Base-by-base conservation (phyloP, 1,284 basidiomycete species). In the Moesziomyces parantarcticus region DNA sequence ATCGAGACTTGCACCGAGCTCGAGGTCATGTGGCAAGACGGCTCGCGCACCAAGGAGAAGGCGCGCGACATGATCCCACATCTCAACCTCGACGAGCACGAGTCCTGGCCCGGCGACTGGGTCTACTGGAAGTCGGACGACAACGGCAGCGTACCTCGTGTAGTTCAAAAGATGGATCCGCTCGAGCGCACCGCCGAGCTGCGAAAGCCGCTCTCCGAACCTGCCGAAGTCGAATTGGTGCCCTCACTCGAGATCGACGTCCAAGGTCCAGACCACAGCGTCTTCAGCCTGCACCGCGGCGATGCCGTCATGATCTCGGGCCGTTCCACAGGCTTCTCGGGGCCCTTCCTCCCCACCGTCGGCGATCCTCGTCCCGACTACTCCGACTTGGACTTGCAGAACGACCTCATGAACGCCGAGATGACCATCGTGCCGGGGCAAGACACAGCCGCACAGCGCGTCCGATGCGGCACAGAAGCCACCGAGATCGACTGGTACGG, bases 11-110 rank as follows among this genome's bases (percentile, higher is more conserved):
- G 88, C 56, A 92, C 92, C 11, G 87, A 84, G 13, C 86, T 92
- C 29, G 87, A 88, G n/a, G 86, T 97, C 29, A 83, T 94, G 18
- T 97, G 94, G 94, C 94, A 97, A 85, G 90, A 94, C 81, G 93
- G 93, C 20, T 86, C 86, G 9, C 86, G 84, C 58, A 85, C 84
- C 8, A 89, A 91, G 77, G 88, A 87, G 5, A 87, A 85, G 49
- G 88, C 92, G 4, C 88, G 86, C 21, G 87, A 89, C 16, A 86
- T 95, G 36, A 89, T 95, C 39, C 93, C 92, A 0, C 92, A 95
- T 80, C 80, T 91, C 48, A 82, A 84, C 34, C 74, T 86, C 22
- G 86, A 87, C 56, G 86, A 86, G 50, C 66, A 76, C 56, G 73
- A 75, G 40, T 52, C 61, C 4, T 77, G 67, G 77, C 94, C 94